Base-by-base conservation (phyloP, 1,284 basidiomycete species). In the Austroboletus novae-zelandiae region DNA sequence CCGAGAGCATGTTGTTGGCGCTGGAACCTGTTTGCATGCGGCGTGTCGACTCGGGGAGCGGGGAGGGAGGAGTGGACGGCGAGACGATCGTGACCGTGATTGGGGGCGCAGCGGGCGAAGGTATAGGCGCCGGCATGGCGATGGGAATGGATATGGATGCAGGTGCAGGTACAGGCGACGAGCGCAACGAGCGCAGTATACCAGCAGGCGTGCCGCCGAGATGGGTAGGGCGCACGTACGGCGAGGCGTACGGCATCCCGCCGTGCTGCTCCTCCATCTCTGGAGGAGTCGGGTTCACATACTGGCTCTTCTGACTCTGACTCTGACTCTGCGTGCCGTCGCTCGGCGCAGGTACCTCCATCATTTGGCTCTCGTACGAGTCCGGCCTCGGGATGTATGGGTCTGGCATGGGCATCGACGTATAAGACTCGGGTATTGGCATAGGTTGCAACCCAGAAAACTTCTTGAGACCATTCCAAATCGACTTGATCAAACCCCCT, bases 391-490 rank as follows among this genome's bases (percentile, higher is more conserved):
- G 18, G 18, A 29, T 15, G 35, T 41, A 23, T 11, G 39, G 51
- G 47, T 1, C 25, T 1, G 42, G 13, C 25, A 35, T 17, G 37
- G 20, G 20, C 20, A 23, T 23, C 20, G 20, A 23, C 20, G 20
- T 23, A 5, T 23, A 23, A 23, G 20, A 5, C 20, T 23, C 20
- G 20, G 20, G 20, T 23, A 23, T 23, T 23, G 43, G 20, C 17
- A 10, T 47, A 7, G 39, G 7, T 0, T 35, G 42, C n/a, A 53
- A 40, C 4, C 56, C 49, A 9, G 62, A 54, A 11, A 64, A 30
- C 37, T 51, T 66, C 53, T 58, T 65, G 9, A 67, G 48, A n/a
- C 61, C 57, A 13, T 39, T 52, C 61, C 63, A 57, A 10, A 64
- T 23, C 1, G 61, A 60, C 37, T 45, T 53, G 27, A 67, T 20